Conservation (phyloP, 495 filamentous ascomycete genomes). For the Hypoxylon subgilvum region DNA sequence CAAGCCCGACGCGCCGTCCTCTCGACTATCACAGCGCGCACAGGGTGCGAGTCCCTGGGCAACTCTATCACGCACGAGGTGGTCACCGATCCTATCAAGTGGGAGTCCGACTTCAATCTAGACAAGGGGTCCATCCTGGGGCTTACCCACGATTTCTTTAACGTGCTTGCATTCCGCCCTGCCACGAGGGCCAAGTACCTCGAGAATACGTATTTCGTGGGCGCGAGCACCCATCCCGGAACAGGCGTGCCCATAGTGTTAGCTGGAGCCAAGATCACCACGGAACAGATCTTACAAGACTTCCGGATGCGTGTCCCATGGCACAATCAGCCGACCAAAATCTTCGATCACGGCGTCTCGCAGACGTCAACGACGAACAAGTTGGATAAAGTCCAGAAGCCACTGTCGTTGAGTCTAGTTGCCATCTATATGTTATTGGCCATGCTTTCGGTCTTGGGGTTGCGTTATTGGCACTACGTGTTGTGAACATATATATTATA, state of each 20-base stretch:
- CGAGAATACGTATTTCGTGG: slow-evolving; percentile 66
- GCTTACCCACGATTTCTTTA: slow-evolving; percentile 71
- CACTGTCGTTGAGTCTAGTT: neutral
- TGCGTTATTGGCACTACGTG: slow-evolving; percentile 1
- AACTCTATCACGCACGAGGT: slow-evolving; percentile 61
- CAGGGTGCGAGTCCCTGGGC: slow-evolving; percentile 52
- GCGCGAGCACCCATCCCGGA: slow-evolving; percentile 73
- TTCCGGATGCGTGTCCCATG: slow-evolving; percentile 49
- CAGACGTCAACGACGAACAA: slow-evolving; percentile 32
- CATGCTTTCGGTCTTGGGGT: neutral
- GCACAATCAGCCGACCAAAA: slow-evolving; percentile 24
- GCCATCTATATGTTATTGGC: slow-evolving; percentile 18
- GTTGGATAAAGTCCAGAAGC: slow-evolving; percentile 43
- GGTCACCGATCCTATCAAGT: slow-evolving; percentile 65
- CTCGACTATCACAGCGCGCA: slow-evolving; percentile 60
- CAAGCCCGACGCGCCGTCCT: slow-evolving; percentile 60
- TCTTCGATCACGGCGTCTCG: slow-evolving; percentile 29
- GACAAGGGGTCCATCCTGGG: slow-evolving; percentile 73
- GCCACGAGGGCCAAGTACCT: slow-evolving; percentile 59
- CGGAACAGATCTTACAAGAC: slow-evolving; percentile 61
- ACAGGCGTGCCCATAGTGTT: slow-evolving; percentile 74
- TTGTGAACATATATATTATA: neutral
- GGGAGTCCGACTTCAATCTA: slow-evolving; percentile 70
- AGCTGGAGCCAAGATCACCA: slow-evolving; percentile 66
- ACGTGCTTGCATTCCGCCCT: slow-evolving; percentile 70